Evolutionary conservation across 1,139 yeast genomes (phyloP), one percentile per base, ranked within the genome.

Genomic region (Yamadazyma sp.): DNA sequence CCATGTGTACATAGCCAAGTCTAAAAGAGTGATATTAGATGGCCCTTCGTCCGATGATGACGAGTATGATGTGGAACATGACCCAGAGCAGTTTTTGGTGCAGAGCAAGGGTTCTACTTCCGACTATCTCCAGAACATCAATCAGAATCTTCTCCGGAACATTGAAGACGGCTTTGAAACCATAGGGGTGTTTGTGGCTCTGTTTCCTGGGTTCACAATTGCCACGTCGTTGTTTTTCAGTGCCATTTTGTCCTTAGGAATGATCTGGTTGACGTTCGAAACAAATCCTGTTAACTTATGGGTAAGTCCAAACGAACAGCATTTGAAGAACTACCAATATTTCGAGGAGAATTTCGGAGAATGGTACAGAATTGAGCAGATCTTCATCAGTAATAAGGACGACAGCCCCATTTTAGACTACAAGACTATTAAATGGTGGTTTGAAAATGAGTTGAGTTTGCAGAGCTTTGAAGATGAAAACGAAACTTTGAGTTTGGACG

Each of bases 341-440:
- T 92, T 82, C 56, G 96, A 92, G 56, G 70, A 74, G 12, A 77
- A 80, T 42, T 92, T 92, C 62, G 97, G 98, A 0, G 96, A 95
- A 32, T 92, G 94, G 70, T 92, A 84, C 64, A 74, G 98, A 52
- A 77, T 89, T 4, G 92, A 89, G 53, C 98, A 92, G 61, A 66
- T 87, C 1, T 87, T 87, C 47, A 65, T 92, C 8, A 83, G 87
- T 23, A 83, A 84, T 46, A 81, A 79, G 12, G 72, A 85, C 8
- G 83, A 82, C 3, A 4, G 60, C 31, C 43, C 85, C 66, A 38
- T 91, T 31, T 66, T 78, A 29, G 67, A 67, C 37, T 87, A 87
- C 73, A 82, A 79, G 1, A 79, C 80, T 2, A 59, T 91, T 20
- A 55, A 79, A 47, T 92, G 98, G 98, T 89, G 97, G 96, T 84